Evolutionary conservation across 257 asterid species (phyloP).

Genomic region (Petunia axillaris): DNA sequence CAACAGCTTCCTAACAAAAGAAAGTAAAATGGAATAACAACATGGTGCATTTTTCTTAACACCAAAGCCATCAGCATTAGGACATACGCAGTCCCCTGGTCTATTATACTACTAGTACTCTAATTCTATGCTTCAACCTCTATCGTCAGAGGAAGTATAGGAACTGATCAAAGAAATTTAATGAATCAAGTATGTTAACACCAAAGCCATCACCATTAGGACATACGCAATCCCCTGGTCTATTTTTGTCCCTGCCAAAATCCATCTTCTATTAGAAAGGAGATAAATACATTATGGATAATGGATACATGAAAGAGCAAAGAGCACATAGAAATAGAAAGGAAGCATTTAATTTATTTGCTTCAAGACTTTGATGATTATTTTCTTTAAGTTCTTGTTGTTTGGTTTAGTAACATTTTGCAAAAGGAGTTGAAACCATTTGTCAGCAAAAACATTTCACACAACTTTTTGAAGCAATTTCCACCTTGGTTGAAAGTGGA

Average conservation of each 20-base stretch:
- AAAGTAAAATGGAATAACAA: background rate
- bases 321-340: too few species aligned
- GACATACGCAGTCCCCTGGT: conserved; percentile 42
- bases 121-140: background rate
- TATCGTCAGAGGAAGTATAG: too few species aligned
- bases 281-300: background rate
- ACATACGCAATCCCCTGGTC: conserved; percentile 45
- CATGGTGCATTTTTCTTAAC: background rate
- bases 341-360: too few species aligned
- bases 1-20: background rate
- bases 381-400: too few species aligned
- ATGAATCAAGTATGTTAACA: conserved; percentile 41
- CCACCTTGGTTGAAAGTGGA: background rate
- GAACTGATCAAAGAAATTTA: background rate
- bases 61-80: conserved; percentile 45
- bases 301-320: too few species aligned
- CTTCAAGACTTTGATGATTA: too few species aligned
- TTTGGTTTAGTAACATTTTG: too few species aligned
- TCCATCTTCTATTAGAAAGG: background rate
- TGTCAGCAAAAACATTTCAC: background rate
- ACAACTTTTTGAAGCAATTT: background rate
- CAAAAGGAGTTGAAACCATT: too few species aligned
- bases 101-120: conserved; percentile 7
- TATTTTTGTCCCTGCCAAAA: conserved; percentile 37
- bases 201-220: conserved; percentile 45